These are phyloP conservation scores for Omphalotus olearius DNA, from an alignment of 1,284 basidiomycete genomes.

Conservation along the genomic window DNA sequence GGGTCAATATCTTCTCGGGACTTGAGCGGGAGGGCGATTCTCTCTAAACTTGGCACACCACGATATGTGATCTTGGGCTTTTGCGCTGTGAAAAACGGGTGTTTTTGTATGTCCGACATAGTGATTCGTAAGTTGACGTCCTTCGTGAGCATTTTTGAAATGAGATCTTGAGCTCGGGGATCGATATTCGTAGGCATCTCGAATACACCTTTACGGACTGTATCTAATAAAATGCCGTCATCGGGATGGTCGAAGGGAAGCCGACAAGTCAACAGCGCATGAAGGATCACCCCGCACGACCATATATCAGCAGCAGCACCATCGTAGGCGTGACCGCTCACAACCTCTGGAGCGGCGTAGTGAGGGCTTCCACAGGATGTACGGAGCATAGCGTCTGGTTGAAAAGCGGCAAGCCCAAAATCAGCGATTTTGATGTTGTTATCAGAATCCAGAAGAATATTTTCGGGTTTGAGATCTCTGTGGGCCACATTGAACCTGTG, in stretches of 20 bases:
- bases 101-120: constrained; percentile 81
- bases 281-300: constrained; percentile 97
- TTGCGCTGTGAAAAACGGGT: constrained; percentile 85
- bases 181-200: constrained; percentile 83
- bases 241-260: constrained; percentile 94
- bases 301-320: constrained; percentile 93
- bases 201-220: constrained; percentile 82
- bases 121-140: constrained; percentile 83
- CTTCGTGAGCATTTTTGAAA: constrained; percentile 84
- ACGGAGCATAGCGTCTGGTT: constrained; percentile 69
- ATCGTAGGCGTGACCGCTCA: constrained; percentile 82
- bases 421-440: constrained; percentile 96
- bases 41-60: constrained; percentile 62
- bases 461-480: constrained; percentile 97
- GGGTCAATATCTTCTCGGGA: constrained; percentile 70
- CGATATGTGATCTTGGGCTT: constrained; percentile 45
- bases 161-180: constrained; percentile 75
- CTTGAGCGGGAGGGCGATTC: constrained; percentile 65
- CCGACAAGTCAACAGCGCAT: constrained; percentile 85
- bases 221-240: constrained; percentile 72
- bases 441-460: constrained; percentile 81
- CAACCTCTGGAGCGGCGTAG: constrained; percentile 97
- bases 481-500: constrained; percentile 97
- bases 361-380: constrained; percentile 96
- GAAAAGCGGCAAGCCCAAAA: constrained; percentile 99